Base-by-base conservation (phyloP, 768 basidiomycete genomes). In the Tylopilus plumbeoviolaceoides region DNA sequence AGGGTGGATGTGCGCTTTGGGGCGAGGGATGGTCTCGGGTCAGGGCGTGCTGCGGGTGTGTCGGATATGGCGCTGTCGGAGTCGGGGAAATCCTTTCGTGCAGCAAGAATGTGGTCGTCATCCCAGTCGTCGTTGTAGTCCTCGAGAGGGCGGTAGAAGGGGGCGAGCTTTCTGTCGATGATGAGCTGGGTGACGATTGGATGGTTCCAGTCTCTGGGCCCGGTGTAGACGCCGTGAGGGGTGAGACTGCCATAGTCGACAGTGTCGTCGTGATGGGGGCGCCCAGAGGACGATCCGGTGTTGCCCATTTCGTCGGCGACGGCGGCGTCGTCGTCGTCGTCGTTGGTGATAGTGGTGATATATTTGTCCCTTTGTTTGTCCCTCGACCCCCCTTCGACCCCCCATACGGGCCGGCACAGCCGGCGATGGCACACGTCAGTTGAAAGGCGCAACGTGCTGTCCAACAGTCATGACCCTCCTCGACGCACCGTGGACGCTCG, bases 141-240 rank as follows among this genome's bases (percentile, higher is more conserved):
- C 66, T 97, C 93, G 41, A 99, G 77, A 12, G 97, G 95, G 33
- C 93, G 82, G 70, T 98, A 98, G 73, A 98, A 98, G 1, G 97
- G 97, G 1, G 95, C 93, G 39, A 99, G 81, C 63, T 81, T 86
- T 68, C 91, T 85, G 60, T 90, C 85, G 63, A 86, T 75, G 68
- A 99, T 93, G 65, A 95, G 81, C 71, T 90, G 86, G 55, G 88
- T 85, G 57, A 95, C 94, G 54, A 90, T 73, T 49, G 82, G 70
- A 60, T 94, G 89, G 67, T 92, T 93, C 87, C 93, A 98, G 72
- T 98, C 95, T 64, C 80, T 79, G 43, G 80, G 73, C 21, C 85
- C 89, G 18, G 89, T 85, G 74, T 95, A 95, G 57, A 93, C 81
- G 63, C 91, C 91, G 63, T 91, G 89, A 18, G 92, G 92, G 50